These are phyloP conservation scores for Corynascus novoguineensis DNA, from an alignment of 495 filamentous ascomycete species.

Conservation along the genomic window DNA sequence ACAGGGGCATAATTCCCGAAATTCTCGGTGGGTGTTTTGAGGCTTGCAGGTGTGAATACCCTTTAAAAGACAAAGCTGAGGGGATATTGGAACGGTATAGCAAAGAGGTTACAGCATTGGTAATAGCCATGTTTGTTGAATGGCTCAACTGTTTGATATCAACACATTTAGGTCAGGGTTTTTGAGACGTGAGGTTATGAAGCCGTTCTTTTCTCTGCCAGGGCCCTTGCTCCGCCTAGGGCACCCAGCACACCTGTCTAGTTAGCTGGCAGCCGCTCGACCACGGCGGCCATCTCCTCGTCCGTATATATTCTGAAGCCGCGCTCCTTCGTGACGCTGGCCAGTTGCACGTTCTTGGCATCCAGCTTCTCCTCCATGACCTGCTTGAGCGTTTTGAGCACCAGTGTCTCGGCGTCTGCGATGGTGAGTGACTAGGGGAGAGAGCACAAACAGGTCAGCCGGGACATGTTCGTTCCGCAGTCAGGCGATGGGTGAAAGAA, in stretches of 20 bases:
- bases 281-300: conserved; percentile 89
- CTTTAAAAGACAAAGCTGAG: background rate
- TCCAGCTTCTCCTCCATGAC: conserved; percentile 99
- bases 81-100: background rate
- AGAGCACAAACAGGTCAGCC: conserved; percentile 11
- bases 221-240: background rate
- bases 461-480: background rate
- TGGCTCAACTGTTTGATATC: background rate
- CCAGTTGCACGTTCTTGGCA: conserved; percentile 95
- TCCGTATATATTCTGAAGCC: conserved; percentile 98
- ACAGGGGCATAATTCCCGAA: background rate
- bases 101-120: background rate
- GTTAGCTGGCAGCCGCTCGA: conserved; percentile 62
- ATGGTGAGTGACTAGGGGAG: conserved; percentile 71
- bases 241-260: conserved; percentile 20
- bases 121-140: background rate
- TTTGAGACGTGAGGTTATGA: background rate
- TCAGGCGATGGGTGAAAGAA: background rate
- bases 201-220: background rate
- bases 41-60: background rate
- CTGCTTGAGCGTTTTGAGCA: conserved; percentile 97
- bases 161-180: background rate
- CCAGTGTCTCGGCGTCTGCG: conserved; percentile 85
- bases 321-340: conserved; percentile 94
- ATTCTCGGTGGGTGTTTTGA: background rate